Percentiles rank a stretch among this genome's conserved stretches.
phyloP scores from a whole-genome alignment of 2,329 filamentous ascomycete species.

The Lizonia empirigonia region DNA sequence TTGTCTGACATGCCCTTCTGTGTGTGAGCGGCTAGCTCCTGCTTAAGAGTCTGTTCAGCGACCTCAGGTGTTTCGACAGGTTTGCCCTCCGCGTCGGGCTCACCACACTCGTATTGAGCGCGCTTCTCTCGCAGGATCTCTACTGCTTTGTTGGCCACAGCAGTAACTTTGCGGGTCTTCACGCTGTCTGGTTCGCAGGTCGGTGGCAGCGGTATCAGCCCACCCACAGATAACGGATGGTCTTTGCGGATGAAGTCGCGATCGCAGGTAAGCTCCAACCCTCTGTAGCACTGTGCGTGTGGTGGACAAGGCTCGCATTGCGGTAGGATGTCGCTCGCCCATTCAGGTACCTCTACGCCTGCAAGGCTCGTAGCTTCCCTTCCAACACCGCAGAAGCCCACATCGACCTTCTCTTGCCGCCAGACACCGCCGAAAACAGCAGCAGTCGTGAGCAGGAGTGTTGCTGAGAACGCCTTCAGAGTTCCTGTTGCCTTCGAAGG shows the following conservation, averaged over 20 bases:
- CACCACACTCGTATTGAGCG: constrained; percentile 89
- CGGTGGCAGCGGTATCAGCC: constrained; percentile 81
- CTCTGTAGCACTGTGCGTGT: constrained; percentile 85
- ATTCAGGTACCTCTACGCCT: constrained; percentile 73
- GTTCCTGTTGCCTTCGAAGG: constrained; percentile 52
- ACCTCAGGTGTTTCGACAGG: constrained; percentile 69
- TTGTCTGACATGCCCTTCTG: constrained; percentile 82
- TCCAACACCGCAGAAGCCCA: constrained; percentile 90
- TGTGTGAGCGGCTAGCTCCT: constrained; percentile 74
- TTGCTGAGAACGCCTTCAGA: constrained; percentile 69
- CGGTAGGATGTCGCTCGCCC: constrained; percentile 72
- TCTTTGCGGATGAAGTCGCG: constrained; percentile 82
- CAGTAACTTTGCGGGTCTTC: constrained; percentile 83
- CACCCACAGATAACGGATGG: constrained; percentile 82
- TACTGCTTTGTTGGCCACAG: constrained; percentile 84
- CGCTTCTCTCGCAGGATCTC: constrained; percentile 84
- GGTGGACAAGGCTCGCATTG: constrained; percentile 88
- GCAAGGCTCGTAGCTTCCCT: constrained; percentile 63
- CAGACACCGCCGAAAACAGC: constrained; percentile 81
- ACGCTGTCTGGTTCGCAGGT: constrained; percentile 95
- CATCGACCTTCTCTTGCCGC: constrained; percentile 91
- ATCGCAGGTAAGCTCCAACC: constrained; percentile 80
- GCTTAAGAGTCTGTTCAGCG: constrained; percentile 72
- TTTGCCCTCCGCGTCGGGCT: constrained; percentile 67
- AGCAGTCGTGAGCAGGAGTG: constrained; percentile 72